Percentiles rank a stretch among this genome's conserved stretches.
Evolutionary conservation across 441 rosid genomes (phyloP).

Genomic region (Adansonia gregorii): DNA sequence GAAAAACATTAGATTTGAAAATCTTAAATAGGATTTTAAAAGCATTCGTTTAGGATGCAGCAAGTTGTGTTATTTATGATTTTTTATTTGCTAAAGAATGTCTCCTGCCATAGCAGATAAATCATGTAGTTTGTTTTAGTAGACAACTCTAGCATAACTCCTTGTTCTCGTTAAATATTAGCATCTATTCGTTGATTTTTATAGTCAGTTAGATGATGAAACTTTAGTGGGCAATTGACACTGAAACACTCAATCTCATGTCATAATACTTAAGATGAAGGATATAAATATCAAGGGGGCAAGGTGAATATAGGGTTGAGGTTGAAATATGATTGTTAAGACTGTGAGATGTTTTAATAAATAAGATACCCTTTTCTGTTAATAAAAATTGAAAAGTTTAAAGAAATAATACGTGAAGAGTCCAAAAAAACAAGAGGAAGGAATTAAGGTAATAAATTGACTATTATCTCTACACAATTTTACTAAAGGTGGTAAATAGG

Average conservation of each 20-base stretch:
- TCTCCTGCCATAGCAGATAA: not conserved
- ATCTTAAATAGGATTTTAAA: slow-evolving; percentile 14
- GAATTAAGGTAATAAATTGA: not conserved
- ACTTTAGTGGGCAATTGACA: not conserved
- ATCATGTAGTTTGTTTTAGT: not conserved
- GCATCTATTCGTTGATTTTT: not conserved
- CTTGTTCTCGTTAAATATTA: slow-evolving; percentile 6
- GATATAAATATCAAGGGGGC: not conserved
- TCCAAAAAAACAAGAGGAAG: not conserved
- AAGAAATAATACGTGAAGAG: not conserved
- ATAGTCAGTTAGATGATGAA: slow-evolving; percentile 15
- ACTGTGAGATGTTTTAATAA: not conserved
- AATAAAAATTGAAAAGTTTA: not conserved
- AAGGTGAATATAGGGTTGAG: not conserved
- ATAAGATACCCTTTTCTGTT: not conserved
- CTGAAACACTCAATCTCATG: not conserved
- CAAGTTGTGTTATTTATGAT: not conserved
- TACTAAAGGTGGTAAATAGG: not conserved
- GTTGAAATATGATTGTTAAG: not conserved
- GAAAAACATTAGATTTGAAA: slow-evolving; percentile 7
- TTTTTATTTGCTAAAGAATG: not conserved
- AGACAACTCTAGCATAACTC: not conserved
- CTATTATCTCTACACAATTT: not conserved
- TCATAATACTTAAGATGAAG: not conserved
- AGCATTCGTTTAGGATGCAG: slow-evolving; percentile 2